Percentiles rank a stretch among this genome's conserved stretches.
phyloP scores from a whole-genome alignment of 805 yeast genomes.

The Isabelozyma heimii region DNA sequence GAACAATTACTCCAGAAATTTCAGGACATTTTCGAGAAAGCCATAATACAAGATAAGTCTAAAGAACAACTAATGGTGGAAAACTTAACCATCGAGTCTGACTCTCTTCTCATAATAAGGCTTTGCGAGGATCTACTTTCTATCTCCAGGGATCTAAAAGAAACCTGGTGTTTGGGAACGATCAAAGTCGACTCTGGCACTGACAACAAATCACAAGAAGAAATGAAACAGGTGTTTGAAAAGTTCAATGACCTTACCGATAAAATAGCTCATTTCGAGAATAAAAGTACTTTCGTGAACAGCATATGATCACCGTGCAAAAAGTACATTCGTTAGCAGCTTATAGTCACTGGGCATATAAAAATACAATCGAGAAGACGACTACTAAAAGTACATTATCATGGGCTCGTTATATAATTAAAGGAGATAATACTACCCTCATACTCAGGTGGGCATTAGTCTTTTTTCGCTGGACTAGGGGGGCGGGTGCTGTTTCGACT shows the following conservation, averaged over 20 bases:
- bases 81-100: constrained; percentile 53
- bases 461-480: constrained; percentile 3
- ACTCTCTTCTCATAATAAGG: constrained; percentile 49
- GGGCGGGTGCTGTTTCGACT: constrained; percentile 6
- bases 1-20: constrained; percentile 52
- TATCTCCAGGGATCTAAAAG: constrained; percentile 49
- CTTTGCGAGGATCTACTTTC: constrained; percentile 52
- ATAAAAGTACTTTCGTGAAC: background rate
- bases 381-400: too few relatives aligned
- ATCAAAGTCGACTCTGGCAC: constrained; percentile 30
- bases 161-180: constrained; percentile 58
- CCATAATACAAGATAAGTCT: constrained; percentile 39
- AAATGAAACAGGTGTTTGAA: constrained; percentile 22
- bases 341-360: too few relatives aligned
- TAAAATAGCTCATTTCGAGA: constrained; percentile 21
- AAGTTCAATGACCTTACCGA: constrained; percentile 36
- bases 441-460: background rate
- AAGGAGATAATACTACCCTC: too few relatives aligned
- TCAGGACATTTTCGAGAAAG: constrained; percentile 50
- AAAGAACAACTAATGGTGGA: constrained; percentile 49
- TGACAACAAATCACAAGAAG: constrained; percentile 14
- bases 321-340: too few relatives aligned
- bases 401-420: too few relatives aligned
- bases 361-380: too few relatives aligned
- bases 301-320: too few relatives aligned